Conservation (phyloP, 768 basidiomycete genomes). For the Butyriboletus loyo region DNA sequence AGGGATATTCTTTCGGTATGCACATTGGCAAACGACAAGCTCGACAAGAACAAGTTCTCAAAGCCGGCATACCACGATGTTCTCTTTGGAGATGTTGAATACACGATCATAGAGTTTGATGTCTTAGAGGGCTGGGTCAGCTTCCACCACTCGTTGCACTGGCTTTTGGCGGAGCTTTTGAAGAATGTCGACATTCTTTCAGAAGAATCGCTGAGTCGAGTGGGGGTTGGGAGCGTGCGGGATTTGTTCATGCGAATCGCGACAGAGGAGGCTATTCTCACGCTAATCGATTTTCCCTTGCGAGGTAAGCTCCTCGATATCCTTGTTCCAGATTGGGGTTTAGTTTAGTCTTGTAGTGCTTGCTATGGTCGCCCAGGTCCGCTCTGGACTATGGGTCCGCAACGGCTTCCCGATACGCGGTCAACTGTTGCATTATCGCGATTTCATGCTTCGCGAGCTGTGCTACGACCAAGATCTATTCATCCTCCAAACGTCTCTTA, state of each 20-base stretch:
- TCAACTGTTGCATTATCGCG: slow-evolving; percentile 92
- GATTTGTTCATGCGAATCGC: slow-evolving; percentile 61
- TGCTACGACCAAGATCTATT: slow-evolving; percentile 96
- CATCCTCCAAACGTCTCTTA: slow-evolving; percentile 82
- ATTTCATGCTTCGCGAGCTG: slow-evolving; percentile 91
- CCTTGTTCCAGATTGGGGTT: neutral
- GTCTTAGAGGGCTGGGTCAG: slow-evolving; percentile 81
- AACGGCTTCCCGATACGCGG: slow-evolving; percentile 96
- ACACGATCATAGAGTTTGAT: slow-evolving; percentile 72
- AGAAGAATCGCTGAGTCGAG: slow-evolving; percentile 47
- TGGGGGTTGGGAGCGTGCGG: slow-evolving; percentile 53
- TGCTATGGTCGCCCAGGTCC: slow-evolving; percentile 91
- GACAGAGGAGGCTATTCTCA: slow-evolving; percentile 66
- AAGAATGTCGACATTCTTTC: slow-evolving; percentile 75
- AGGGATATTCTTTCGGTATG: slow-evolving; percentile 72
- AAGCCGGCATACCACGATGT: slow-evolving; percentile 65
- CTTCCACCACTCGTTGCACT: slow-evolving; percentile 90
- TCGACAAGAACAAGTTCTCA: slow-evolving; percentile 64
- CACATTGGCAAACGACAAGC: slow-evolving; percentile 60
- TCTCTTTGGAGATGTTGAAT: slow-evolving; percentile 55
- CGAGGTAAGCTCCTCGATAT: slow-evolving; percentile 54
- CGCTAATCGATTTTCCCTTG: slow-evolving; percentile 84
- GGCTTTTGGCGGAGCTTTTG: slow-evolving; percentile 85
- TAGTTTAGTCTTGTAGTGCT: slow-evolving; percentile 49
- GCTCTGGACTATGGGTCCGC: slow-evolving; percentile 94